A percentile compares a stretch with the other conserved stretches of the same genome.
Conservation (phyloP, 345 rosid species). For the Camelina laxa region DNA sequence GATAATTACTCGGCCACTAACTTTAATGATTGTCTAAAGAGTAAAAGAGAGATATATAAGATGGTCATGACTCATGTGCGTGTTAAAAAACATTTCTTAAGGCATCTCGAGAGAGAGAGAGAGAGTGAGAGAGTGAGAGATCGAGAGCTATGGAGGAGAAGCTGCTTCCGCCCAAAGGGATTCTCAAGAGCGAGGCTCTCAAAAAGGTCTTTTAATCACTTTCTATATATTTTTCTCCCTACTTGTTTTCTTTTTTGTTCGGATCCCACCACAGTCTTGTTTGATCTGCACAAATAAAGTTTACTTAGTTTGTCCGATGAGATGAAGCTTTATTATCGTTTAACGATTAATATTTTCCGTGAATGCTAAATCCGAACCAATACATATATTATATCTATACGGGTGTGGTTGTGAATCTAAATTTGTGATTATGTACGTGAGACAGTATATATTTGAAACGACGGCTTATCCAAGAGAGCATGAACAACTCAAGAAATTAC, state of each 20-base stretch:
- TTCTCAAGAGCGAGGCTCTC: constrained; percentile 42
- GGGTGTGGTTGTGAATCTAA: background rate
- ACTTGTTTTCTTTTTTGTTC: background rate
- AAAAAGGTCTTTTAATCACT: constrained; percentile 32
- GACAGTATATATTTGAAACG: constrained; percentile 40
- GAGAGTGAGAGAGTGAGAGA: too few species aligned
- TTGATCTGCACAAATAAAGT: constrained; percentile 8
- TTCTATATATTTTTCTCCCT: background rate
- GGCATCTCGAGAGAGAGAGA: too few species aligned
- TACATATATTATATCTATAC: background rate
- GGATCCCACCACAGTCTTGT: background rate
- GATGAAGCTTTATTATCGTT: background rate
- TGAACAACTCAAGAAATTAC: constrained; percentile 45
- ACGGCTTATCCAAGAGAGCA: constrained; percentile 56
- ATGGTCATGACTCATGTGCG: too few species aligned
- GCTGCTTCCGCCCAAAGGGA: constrained; percentile 39
- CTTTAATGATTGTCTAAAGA: too few species aligned
- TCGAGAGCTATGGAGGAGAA: constrained; percentile 20
- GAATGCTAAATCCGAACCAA: background rate
- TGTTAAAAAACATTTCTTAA: too few species aligned
- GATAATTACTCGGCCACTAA: too few species aligned
- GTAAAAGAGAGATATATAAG: too few species aligned
- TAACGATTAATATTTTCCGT: background rate
- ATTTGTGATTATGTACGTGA: background rate
- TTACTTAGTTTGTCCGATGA: background rate